These are phyloP conservation scores for Boletales sp. DNA, from an alignment of 768 basidiomycete genomes.

Conservation along the genomic window DNA sequence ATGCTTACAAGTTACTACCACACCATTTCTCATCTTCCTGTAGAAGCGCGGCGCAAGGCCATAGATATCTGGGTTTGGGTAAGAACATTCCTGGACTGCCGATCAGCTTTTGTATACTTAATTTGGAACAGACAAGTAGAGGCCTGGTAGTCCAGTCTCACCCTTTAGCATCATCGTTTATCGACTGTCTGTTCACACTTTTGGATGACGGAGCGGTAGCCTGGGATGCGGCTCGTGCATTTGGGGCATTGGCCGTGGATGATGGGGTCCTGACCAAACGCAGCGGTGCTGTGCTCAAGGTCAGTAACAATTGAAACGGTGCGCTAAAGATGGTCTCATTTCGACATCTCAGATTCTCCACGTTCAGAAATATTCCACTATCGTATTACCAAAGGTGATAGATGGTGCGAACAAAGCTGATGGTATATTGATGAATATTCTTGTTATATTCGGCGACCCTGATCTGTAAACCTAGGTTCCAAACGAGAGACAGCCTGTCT, in stretches of 20 bases:
- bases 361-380: slow-evolving; percentile 70
- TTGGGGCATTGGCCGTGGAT: slow-evolving; percentile 62
- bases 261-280: slow-evolving; percentile 71
- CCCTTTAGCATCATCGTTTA: slow-evolving; percentile 48
- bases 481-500: slow-evolving; percentile 65
- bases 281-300: slow-evolving; percentile 78
- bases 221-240: slow-evolving; percentile 70
- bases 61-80: slow-evolving; percentile 73
- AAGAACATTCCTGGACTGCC: slow-evolving; percentile 11
- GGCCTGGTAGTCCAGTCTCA: slow-evolving; percentile 78
- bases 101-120: neutral
- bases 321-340: neutral
- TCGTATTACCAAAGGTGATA: slow-evolving; percentile 72
- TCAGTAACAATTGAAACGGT: slow-evolving; percentile 27
- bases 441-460: neutral
- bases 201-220: slow-evolving; percentile 64
- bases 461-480: slow-evolving; percentile 36
- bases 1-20: slow-evolving; percentile 49
- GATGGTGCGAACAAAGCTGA: slow-evolving; percentile 53
- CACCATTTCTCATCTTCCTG: slow-evolving; percentile 24
- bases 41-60: slow-evolving; percentile 45
- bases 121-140: slow-evolving; percentile 59
- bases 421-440: slow-evolving; percentile 37
- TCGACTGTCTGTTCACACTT: slow-evolving; percentile 64
- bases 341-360: slow-evolving; percentile 54